Evolutionary conservation across 2,329 filamentous ascomycete species (phyloP), one percentile per base, ranked within the genome.

Genomic region (Cladophialophora yegresii): DNA sequence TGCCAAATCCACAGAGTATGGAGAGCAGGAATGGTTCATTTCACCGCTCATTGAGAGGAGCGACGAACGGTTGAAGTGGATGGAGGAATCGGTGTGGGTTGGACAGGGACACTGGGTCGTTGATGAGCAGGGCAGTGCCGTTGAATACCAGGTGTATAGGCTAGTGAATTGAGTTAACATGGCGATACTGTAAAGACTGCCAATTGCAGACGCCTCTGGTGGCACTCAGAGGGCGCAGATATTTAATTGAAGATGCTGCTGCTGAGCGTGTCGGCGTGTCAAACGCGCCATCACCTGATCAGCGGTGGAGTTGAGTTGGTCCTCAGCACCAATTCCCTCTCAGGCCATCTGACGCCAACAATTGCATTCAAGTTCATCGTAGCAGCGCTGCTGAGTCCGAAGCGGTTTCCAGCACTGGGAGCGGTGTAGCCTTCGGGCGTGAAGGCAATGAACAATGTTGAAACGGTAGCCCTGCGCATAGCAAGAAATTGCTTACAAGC

Each of bases 391-490:
- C 36, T 6, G 36, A 43, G 13, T 43, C 8, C 13, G 36, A 43
- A 43, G 36, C 13, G 36, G 16, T 51, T 12, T 40, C 20, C 47
- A 53, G 30, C 22, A n/a, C 20, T 43, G 30, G 10, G 20, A 26
- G 13, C 47, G 30, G 28, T 23, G 20, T 36, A 40, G 57, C 47
- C 57, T 36, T 51, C 43, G 54, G 54, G 60, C 61, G 49, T 60
- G 8, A 55, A 40, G 64, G 67, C 64, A 58, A 71, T 71, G 69
- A 67, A 65, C 69, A 68, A 71, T 71, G 69, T 58, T 64, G 62
- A 59, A 66, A 65, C 69, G 67, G 55, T 71, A 69, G 67, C 60
- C 51, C 49, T 67, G 67, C 69, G 69, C 67, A 56, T 64, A 43
- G 57, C 66, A 55, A 62, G 66, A 58, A 59, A 56, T 50, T 64